Conservation (phyloP, 129 eudicot species). For the Artemisia tridentata region DNA sequence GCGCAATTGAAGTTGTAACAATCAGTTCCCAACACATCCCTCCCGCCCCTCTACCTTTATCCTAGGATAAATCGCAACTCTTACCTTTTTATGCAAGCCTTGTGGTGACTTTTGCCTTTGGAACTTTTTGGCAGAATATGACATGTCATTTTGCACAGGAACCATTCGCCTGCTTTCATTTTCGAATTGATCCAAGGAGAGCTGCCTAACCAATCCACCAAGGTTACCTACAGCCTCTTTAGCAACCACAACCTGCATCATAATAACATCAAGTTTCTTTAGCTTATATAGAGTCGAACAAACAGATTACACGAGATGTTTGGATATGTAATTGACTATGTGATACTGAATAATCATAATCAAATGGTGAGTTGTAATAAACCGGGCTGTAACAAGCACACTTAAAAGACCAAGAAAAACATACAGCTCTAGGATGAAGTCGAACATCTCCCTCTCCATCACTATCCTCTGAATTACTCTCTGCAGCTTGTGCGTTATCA, state of each 20-base stretch:
- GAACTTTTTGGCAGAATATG: constrained; percentile 64
- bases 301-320: too few species aligned
- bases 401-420: constrained; percentile 12
- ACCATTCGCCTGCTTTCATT: constrained; percentile 95
- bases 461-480: constrained; percentile 80
- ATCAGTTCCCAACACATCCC: neutral
- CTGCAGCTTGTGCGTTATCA: constrained; percentile 66
- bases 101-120: constrained; percentile 86
- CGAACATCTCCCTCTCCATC: constrained; percentile 80
- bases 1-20: neutral
- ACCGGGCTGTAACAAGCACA: too few species aligned
- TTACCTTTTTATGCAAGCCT: constrained; percentile 95
- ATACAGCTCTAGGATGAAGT: constrained; percentile 98
- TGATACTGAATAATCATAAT: too few species aligned
- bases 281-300: neutral
- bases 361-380: too few species aligned
- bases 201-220: constrained; percentile 92
- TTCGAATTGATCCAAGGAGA: constrained; percentile 96
- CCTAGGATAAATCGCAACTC: neutral
- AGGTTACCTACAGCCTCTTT: constrained; percentile 92
- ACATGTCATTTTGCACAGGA: constrained; percentile 66
- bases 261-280: neutral
- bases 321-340: too few species aligned
- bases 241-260: constrained; percentile 90
- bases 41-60: too few species aligned